Evolutionary conservation across 305 asterid species (phyloP).

Genomic region (Fraxinus albicans): DNA sequence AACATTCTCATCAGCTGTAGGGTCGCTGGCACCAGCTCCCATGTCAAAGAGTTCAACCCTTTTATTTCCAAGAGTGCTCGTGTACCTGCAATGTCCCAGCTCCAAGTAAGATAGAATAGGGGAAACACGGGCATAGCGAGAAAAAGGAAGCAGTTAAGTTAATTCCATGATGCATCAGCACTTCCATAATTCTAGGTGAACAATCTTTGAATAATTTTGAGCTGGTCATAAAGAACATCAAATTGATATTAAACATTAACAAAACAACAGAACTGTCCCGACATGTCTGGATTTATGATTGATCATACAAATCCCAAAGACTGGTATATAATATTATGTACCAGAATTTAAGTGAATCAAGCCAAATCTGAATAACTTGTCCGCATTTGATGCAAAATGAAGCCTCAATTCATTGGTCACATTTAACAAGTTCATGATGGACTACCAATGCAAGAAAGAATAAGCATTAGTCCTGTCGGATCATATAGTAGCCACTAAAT

Average conservation of each 20-base stretch:
- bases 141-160: constrained; percentile 14
- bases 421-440: neutral
- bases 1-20: constrained; percentile 81
- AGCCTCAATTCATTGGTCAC: neutral
- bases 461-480: neutral
- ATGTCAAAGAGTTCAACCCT: constrained; percentile 92
- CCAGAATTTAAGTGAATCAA: neutral
- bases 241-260: neutral
- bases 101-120: constrained; percentile 17
- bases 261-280: neutral
- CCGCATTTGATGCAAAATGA: neutral
- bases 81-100: constrained; percentile 51
- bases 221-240: neutral
- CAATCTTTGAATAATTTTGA: neutral
- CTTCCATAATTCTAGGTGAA: neutral
- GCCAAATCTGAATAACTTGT: neutral
- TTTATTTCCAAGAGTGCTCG: constrained; percentile 93
- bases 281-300: neutral
- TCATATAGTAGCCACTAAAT: neutral
- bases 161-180: neutral
- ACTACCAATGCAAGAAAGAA: neutral
- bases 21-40: constrained; percentile 87
- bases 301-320: neutral
- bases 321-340: neutral
- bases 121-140: neutral